Base-by-base conservation (phyloP, 2,329 filamentous ascomycete genomes). In the Knufia petricola region DNA sequence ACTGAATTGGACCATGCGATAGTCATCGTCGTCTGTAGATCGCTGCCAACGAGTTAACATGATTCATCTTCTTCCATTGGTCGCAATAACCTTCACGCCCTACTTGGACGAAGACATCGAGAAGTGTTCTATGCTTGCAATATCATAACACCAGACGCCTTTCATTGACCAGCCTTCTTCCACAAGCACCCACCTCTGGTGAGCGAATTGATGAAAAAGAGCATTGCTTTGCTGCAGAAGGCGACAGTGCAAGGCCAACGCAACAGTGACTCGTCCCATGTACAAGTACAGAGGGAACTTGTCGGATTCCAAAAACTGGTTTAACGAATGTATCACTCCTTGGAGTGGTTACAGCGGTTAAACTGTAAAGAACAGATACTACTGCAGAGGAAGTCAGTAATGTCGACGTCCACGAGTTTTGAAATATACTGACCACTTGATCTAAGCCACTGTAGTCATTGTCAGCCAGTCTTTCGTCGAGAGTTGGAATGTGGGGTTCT, bases 231-330 rank as follows among this genome's bases (percentile, higher is more conserved):
- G 37, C 37, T 40, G 37, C 37, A 40, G 37, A 17, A 40, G 17
- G 37, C n/a, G 21, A n/a, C 3, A 40, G 37, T 40, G 37, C 21
- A 40, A 40, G 37, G n/a, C 37, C 37, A 40, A 40, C 37, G 37
- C 37, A 40, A 40, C 37, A 40, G 21, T 21, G 37, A 24, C 37
- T 40, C 21, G 37, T 24, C 21, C 21, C 37, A 24, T 40, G 37
- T 40, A 24, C 37, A 40, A 40, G 37, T 24, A 40, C 37, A 40
- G 37, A 40, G 37, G 37, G 21, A n/a, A 24, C 37, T 40, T 21
- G 21, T 24, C 37, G 37, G 21, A 3, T 19, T 21, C 4, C 37
- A 40, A 40, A 40, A 40, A 40, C 6, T 12, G 3, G 37, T 40
- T 12, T 19, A 40, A 9, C 15, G 4, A 19, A 24, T 40, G 6